These are phyloP conservation scores for Eragrostis nindensis DNA, from an alignment of 176 grass and related monocot genomes.

Conservation along the genomic window DNA sequence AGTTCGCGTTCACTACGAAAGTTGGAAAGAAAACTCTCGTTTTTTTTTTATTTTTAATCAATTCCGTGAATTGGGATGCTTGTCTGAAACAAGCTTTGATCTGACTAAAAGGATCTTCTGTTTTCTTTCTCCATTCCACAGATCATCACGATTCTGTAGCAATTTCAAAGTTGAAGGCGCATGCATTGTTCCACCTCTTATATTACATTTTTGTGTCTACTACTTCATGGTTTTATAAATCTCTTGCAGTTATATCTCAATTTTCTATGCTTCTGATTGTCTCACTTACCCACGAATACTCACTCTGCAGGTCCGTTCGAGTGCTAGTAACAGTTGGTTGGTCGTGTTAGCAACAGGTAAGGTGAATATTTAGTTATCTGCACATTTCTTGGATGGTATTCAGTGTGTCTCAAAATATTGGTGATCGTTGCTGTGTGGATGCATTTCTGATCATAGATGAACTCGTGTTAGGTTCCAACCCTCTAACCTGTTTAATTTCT, in stretches of 20 bases:
- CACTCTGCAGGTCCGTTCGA: conserved; percentile 9
- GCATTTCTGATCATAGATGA: neutral
- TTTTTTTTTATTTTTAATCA: neutral
- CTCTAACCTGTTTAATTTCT: neutral
- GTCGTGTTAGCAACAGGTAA: neutral
- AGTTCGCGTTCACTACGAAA: neutral
- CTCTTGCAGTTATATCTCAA: neutral
- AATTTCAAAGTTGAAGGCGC: neutral
- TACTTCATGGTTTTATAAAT: neutral
- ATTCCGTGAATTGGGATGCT: neutral
- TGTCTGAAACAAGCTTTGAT: neutral
- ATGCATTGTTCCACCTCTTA: neutral
- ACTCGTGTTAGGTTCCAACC: neutral
- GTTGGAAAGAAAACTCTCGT: neutral
- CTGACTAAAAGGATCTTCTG: neutral
- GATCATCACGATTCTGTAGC: neutral
- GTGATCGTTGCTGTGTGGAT: neutral
- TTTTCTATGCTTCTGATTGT: neutral
- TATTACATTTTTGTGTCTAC: neutral
- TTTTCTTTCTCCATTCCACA: neutral
- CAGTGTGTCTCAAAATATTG: neutral
- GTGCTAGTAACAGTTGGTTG: neutral
- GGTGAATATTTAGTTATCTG: conserved; percentile 8
- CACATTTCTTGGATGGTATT: neutral
- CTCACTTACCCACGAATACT: neutral